phyloP scores from a whole-genome alignment of 352 stramenopile genomes.

The Globisporangium paddicum region DNA sequence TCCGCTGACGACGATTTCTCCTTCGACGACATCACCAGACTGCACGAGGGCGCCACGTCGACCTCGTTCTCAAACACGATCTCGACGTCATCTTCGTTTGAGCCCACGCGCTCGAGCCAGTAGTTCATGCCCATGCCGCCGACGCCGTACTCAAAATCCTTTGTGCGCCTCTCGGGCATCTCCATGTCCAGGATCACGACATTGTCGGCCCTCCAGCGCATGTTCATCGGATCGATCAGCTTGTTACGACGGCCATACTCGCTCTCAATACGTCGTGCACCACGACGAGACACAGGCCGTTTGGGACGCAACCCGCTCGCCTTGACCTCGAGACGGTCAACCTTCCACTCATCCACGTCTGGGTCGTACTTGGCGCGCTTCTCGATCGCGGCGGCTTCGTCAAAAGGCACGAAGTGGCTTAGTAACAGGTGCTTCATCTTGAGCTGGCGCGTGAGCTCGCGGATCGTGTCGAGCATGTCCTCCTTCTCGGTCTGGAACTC shows the following conservation, averaged over 20 bases:
- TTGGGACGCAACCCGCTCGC: conserved; percentile 49
- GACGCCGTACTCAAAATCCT: conserved; percentile 68
- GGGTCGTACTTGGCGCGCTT: conserved; percentile 86
- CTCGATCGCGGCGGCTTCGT: conserved; percentile 69
- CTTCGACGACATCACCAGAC: conserved; percentile 17
- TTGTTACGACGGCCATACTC: conserved; percentile 85
- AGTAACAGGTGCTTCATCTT: conserved; percentile 95
- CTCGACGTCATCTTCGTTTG: conserved; percentile 43
- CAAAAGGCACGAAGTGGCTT: conserved; percentile 81
- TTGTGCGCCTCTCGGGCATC: conserved; percentile 75
- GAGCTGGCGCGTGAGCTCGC: conserved; percentile 90
- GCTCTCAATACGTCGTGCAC: conserved; percentile 63
- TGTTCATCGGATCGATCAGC: conserved; percentile 83
- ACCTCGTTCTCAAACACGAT: conserved; percentile 61
- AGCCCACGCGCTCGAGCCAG: conserved; percentile 48
- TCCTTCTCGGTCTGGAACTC: conserved; percentile 94
- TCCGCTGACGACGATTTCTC: conserved; percentile 21
- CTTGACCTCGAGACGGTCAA: conserved; percentile 66
- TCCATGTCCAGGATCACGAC: conserved; percentile 89
- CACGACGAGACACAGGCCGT: conserved; percentile 56
- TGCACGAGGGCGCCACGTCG: conserved; percentile 23
- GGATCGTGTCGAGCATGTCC: conserved; percentile 94
- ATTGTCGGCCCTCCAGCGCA: conserved; percentile 88
- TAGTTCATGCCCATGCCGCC: conserved; percentile 46
- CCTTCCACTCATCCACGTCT: conserved; percentile 86